Evolutionary conservation across 2,329 filamentous ascomycete species (phyloP), one percentile per base, ranked within the genome.

Genomic region (Trichoderma guizhouense): DNA sequence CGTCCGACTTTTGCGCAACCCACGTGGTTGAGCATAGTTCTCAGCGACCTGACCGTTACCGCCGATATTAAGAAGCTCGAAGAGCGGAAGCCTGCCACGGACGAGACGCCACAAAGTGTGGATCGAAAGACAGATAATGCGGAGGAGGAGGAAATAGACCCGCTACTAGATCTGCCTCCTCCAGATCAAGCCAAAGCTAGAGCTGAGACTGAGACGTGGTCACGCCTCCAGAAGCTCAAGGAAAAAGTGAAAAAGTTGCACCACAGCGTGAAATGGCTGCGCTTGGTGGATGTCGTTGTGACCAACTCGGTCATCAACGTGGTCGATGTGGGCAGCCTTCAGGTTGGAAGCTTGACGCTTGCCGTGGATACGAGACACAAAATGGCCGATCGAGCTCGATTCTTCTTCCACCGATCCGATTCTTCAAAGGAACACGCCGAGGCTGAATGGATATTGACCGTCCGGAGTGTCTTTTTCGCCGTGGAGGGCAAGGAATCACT

Each of bases 1-100:
- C 91, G 95, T 5, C 96, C 96, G 14, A 98, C 96, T 7, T 98
- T 99, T 82, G 94, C 95, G 61, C 94, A 98, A 81, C 96, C 96
- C 58, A 98, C 97, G 74, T 98, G 95, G 94, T 85, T 97, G 77
- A 98, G 95, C 80, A 86, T 99, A 65, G 93, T 96, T 9, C 83
- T 99, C 72, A 93, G 90, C 77, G 96, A 98, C 79, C 85, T 98
- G 64, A 92, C 91, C 64, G 87, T 99, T 65, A 97, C 93, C 0
- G 81, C 98, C 57, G 93, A 99, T 79, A 84, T 94, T 60, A 87
- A 88, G 73, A 87, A 89, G 62, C 82, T 96, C 55, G 88, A 89
- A 75, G 83, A 83, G 30, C 84, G 83, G 69, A 87, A 85, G 75
- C 72, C 77, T 32, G 63, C 72, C 26, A 73, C 77, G 18, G 79